Base-by-base conservation (phyloP, 768 basidiomycete species). In the Tremella mesenterica region DNA sequence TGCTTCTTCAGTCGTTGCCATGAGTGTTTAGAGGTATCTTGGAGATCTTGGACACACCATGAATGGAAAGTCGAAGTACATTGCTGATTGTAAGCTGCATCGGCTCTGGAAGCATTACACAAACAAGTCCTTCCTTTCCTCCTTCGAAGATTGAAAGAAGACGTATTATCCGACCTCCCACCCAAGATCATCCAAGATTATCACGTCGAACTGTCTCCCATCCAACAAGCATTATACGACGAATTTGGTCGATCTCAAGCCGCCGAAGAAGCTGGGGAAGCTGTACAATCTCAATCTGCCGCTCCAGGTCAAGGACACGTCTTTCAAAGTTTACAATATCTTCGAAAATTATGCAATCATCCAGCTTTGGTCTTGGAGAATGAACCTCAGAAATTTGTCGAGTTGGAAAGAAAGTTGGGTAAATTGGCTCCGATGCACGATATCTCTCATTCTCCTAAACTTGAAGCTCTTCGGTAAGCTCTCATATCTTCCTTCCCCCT, bases 121-220 rank as follows among this genome's bases (percentile, higher is more conserved):
- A 99, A 99, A 74, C 95, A 99, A 79, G 93, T 97, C 23, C 75
- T 99, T n/a, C 95, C 95, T 1, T 99, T 99, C 81, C 76, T 99
- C 36, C 79, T 99, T 14, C 88, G 95, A 36, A 85, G 95, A 21
- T 76, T 99, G 70, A 99, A 99, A 72, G 95, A 99, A 75, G 91
- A 99, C 67, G 95, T 99, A 26, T 77, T 99, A 52, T 76, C 88
- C 57, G 95, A 99, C 69, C 77, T 99, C 2, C 95, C 95, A 1
- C 95, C 95, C 3, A 97, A 99, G 77, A 99, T 99, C 73, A 97
- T 99, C 53, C 95, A 99, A 73, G 95, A 99, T 71, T 97, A 97
- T 72, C 92, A 96, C 68, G 96, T 92, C 77, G 93, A 97, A 69
- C 80, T 99, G 2, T 96, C 93, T 0, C 87, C 90, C 0, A 75